Evolutionary conservation across 495 filamentous ascomycete genomes (phyloP), one percentile per base, ranked within the genome.

Genomic region (Aspergillus hancockii): DNA sequence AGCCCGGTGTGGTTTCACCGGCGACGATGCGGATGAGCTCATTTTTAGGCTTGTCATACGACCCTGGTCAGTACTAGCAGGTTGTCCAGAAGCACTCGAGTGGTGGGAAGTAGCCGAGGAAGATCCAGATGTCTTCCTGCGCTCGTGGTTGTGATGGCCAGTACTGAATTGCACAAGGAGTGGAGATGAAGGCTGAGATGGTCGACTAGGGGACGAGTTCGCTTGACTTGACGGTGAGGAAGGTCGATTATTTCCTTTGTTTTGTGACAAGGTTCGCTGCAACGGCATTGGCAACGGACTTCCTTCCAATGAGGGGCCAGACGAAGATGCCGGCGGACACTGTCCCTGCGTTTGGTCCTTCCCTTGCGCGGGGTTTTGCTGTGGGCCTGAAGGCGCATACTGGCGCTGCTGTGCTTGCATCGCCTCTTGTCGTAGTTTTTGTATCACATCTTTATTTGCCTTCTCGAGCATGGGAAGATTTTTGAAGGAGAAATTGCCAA

Each of bases 371-470:
- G 47, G 54, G 5, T 23, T 31, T 18, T 56, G 60, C 56, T 66
- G 66, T 25, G 55, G 4, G 14, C 52, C 58, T 22, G 52, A 46
- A 34, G 57, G 31, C 5, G 56, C 52, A 2, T 67, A 60, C 52
- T 77, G 75, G 23, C 77, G 71, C 52, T 79, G 75, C 63, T 89
- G 87, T 18, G 81, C 80, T 40, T 90, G 88, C 69, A 92, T 77
- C 31, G 91, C 93, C 68, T 97, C 93, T 25, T 91, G 90, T 10
- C 92, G 85, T 57, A 98, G 81, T 66, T 97, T 96, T 66, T 98
- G 92, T 38, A 98, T 94, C 43, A 97, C 91, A 69, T 98, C 95
- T 68, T 98, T 98, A 70, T 98, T 98, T 38, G 95, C 94, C 70
- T 96, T 98, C 68, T 97, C 93, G 19, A 98, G 81, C 55, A 98